Percentiles rank a stretch among this genome's conserved stretches.
These are phyloP conservation scores for Ophiostoma novo-ulmi DNA, from an alignment of 2,329 filamentous ascomycete genomes.

Conservation along the genomic window DNA sequence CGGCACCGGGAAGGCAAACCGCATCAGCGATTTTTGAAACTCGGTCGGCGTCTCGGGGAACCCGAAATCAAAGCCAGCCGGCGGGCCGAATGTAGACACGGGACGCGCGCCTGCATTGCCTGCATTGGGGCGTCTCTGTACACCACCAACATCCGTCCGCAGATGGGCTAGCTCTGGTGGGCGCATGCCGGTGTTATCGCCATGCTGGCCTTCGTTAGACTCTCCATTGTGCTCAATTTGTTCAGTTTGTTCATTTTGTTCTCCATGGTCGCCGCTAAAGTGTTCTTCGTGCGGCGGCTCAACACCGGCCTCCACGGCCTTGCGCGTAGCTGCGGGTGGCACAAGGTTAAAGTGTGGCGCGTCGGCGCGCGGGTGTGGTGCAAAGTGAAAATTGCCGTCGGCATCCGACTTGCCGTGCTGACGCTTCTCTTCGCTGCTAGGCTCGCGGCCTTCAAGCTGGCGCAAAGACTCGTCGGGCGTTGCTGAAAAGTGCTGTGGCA, in stretches of 20 bases:
- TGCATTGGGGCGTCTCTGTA: constrained; percentile 23
- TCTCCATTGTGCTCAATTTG: constrained; percentile 20
- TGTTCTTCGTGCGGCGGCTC: constrained; percentile 5
- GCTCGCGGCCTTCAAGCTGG: constrained; percentile 43
- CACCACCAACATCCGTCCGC: constrained; percentile 42
- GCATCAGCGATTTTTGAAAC: constrained; percentile 84
- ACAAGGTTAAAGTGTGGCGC: constrained; percentile 57
- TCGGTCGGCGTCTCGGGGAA: constrained; percentile 80
- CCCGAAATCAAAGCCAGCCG: constrained; percentile 68
- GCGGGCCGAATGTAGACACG: constrained; percentile 54
- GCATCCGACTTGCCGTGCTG: constrained; percentile 15
- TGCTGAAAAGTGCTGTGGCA: constrained; percentile 29
- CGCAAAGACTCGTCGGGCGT: constrained; percentile 44
- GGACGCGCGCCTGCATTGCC: constrained; percentile 35
- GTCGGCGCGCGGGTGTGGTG: constrained; percentile 45
- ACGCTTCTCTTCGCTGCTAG: constrained; percentile 32
- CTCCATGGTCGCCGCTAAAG: not conserved
- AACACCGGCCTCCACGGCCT: constrained; percentile 19
- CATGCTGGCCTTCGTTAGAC: constrained; percentile 14
- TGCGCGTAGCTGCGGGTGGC: constrained; percentile 33
- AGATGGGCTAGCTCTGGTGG: constrained; percentile 56
- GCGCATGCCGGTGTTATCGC: constrained; percentile 29
- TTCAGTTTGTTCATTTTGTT: not conserved
- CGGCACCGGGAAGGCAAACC: constrained; percentile 74
- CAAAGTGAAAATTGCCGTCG: constrained; percentile 52